A percentile compares a stretch with the other conserved stretches of the same genome.
These are phyloP conservation scores for Lomentospora prolificans DNA, from an alignment of 2,329 filamentous ascomycete genomes.

Conservation along the genomic window DNA sequence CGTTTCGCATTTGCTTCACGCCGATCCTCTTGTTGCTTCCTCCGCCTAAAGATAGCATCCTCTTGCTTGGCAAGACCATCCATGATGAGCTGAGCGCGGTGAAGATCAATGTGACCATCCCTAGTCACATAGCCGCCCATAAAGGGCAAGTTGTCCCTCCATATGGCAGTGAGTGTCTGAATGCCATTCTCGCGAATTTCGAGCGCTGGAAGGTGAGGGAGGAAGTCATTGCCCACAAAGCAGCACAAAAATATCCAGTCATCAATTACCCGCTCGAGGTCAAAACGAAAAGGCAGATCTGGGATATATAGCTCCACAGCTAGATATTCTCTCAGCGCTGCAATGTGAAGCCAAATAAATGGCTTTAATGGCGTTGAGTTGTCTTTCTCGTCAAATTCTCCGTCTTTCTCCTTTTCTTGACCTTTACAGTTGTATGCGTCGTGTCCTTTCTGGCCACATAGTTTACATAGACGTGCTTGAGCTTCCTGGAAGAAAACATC, in stretches of 20 bases:
- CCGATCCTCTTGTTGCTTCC: constrained; percentile 77
- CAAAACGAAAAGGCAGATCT: constrained; percentile 75
- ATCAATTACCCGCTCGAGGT: constrained; percentile 87
- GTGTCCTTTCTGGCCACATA: constrained; percentile 90
- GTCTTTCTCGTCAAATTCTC: constrained; percentile 75
- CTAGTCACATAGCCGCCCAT: constrained; percentile 97
- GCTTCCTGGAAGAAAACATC: constrained; percentile 91
- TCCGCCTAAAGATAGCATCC: constrained; percentile 81
- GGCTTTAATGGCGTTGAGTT: constrained; percentile 60
- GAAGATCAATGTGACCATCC: constrained; percentile 83
- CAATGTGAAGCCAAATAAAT: constrained; percentile 96
- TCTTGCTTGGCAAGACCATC: constrained; percentile 85
- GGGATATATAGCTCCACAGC: constrained; percentile 80
- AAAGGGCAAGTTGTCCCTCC: constrained; percentile 79
- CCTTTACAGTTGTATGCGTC: constrained; percentile 79
- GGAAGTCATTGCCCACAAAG: constrained; percentile 96
- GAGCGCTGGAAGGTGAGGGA: constrained; percentile 92
- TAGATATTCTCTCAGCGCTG: constrained; percentile 84
- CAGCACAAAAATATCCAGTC: constrained; percentile 99
- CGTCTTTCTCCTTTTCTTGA: constrained; percentile 65
- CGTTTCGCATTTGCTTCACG: constrained; percentile 71
- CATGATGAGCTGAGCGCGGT: constrained; percentile 78
- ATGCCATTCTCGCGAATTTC: constrained; percentile 97
- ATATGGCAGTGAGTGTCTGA: constrained; percentile 91
- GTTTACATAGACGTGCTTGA: constrained; percentile 69